phyloP scores from a whole-genome alignment of 225 moss, liverwort and hornwort genomes.

The Takakia lepidozioides region DNA sequence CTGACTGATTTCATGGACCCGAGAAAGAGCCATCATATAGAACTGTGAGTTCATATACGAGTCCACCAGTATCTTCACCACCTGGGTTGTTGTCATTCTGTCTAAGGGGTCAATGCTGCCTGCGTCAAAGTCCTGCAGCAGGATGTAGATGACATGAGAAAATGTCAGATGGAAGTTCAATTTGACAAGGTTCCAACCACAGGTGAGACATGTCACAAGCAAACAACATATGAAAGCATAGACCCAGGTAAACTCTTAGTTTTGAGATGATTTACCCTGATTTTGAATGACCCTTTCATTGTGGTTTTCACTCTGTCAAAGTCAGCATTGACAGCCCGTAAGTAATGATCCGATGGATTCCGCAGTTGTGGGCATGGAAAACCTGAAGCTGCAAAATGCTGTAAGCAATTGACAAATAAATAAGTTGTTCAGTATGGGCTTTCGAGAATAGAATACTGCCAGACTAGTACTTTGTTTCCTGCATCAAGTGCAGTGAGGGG shows the following conservation, averaged over 20 bases:
- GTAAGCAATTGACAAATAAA: too few relatives aligned
- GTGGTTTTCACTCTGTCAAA: conserved; percentile 79
- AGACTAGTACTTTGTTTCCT: too few relatives aligned
- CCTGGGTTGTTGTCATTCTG: conserved; percentile 50
- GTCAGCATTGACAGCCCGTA: conserved; percentile 80
- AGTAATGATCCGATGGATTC: conserved; percentile 89
- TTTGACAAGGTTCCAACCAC: too few relatives aligned
- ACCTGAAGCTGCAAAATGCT: conserved; percentile 75
- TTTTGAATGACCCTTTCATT: conserved; percentile 70
- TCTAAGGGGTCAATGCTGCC: conserved; percentile 29
- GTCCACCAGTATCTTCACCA: conserved; percentile 60
- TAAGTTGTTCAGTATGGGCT: too few relatives aligned
- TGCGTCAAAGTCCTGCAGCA: conserved; percentile 56
- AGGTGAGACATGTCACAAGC: too few relatives aligned
- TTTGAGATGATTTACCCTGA: too few relatives aligned
- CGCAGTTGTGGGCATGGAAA: conserved; percentile 80
- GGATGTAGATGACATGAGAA: too few relatives aligned
- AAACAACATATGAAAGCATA: too few relatives aligned
- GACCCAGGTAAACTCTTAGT: too few relatives aligned
- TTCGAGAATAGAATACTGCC: too few relatives aligned
- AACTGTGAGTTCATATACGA: conserved; percentile 70
- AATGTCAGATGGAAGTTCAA: too few relatives aligned
- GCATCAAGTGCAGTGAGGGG: too few relatives aligned
- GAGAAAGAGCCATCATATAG: conserved; percentile 44
- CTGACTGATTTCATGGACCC: conserved; percentile 69